Conservation (phyloP, 805 yeast species). For the Cyberlindnera maritima region DNA sequence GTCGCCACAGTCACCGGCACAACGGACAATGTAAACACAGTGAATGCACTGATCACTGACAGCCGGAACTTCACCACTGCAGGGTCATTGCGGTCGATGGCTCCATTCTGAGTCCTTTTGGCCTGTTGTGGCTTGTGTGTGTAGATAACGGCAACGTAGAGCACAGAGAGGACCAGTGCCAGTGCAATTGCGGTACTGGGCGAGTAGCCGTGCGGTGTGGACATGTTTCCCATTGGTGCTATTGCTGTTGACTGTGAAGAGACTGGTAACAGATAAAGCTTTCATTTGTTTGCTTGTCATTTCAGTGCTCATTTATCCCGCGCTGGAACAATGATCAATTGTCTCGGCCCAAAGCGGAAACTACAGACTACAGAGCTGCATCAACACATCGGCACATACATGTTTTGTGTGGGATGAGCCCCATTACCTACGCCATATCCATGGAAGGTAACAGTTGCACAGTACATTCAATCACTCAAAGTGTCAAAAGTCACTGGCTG, state of each 20-base stretch:
- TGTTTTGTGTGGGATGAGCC: too few relatives aligned
- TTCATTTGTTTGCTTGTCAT: too few relatives aligned
- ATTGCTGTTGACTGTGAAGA: too few relatives aligned
- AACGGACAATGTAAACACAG: neutral
- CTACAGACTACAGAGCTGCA: too few relatives aligned
- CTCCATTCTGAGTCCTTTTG: neutral
- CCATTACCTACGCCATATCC: too few relatives aligned
- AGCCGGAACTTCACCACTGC: constrained; percentile 42
- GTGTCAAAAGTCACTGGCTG: neutral
- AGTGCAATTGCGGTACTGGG: constrained; percentile 21
- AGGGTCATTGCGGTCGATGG: constrained; percentile 40
- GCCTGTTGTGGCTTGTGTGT: constrained; percentile 15
- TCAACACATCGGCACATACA: too few relatives aligned
- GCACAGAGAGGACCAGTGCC: constrained; percentile 36
- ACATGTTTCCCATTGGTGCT: too few relatives aligned
- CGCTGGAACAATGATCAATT: neutral
- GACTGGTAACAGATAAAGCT: too few relatives aligned
- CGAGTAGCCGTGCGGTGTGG: neutral
- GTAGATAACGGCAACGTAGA: constrained; percentile 47
- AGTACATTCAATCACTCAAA: too few relatives aligned
- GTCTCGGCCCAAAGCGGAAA: constrained; percentile 3
- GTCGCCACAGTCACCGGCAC: constrained; percentile 13
- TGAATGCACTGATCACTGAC: constrained; percentile 11
- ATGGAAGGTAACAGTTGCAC: too few relatives aligned
- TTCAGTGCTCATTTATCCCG: too few relatives aligned